Conservation (phyloP, 352 stramenopile genomes). For the Phytophthora megakarya region DNA sequence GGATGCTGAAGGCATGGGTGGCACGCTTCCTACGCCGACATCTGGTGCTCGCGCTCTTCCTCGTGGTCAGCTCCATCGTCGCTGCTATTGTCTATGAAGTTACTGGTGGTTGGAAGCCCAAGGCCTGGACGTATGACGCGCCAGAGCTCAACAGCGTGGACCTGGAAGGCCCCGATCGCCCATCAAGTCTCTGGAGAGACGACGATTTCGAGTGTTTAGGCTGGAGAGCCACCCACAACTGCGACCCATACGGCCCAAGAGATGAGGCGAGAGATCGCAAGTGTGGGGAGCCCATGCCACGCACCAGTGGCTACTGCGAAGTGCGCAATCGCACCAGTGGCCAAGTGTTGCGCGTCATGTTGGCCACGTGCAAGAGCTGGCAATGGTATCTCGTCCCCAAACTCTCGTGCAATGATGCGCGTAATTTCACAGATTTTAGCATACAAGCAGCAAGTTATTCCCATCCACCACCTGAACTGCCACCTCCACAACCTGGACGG, state of each 20-base stretch:
- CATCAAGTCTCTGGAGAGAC: constrained; percentile 45
- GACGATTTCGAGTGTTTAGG: constrained; percentile 78
- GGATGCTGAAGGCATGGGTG: constrained; percentile 38
- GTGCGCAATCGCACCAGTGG: constrained; percentile 68
- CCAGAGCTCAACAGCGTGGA: constrained; percentile 55
- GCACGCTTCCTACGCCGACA: constrained; percentile 49
- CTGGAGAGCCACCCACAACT: constrained; percentile 69
- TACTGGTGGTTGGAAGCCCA: constrained; percentile 52
- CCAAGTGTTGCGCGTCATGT: constrained; percentile 62
- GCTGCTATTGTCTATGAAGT: constrained; percentile 66
- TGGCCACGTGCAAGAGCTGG: constrained; percentile 76
- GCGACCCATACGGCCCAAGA: constrained; percentile 60
- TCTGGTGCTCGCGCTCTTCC: constrained; percentile 41
- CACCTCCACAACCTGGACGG: constrained; percentile 8
- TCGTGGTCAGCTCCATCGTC: constrained; percentile 46
- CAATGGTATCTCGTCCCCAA: constrained; percentile 55
- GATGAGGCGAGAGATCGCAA: constrained; percentile 46
- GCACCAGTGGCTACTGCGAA: constrained; percentile 71
- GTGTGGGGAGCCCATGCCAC: constrained; percentile 51
- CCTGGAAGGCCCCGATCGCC: constrained; percentile 37
- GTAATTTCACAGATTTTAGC: constrained; percentile 74
- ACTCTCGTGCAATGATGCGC: constrained; percentile 66
- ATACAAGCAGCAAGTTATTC: constrained; percentile 48
- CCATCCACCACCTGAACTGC: constrained; percentile 37
- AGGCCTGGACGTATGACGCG: constrained; percentile 39